phyloP scores from a whole-genome alignment of 2,329 filamentous ascomycete species.

The Fusarium robinianum region DNA sequence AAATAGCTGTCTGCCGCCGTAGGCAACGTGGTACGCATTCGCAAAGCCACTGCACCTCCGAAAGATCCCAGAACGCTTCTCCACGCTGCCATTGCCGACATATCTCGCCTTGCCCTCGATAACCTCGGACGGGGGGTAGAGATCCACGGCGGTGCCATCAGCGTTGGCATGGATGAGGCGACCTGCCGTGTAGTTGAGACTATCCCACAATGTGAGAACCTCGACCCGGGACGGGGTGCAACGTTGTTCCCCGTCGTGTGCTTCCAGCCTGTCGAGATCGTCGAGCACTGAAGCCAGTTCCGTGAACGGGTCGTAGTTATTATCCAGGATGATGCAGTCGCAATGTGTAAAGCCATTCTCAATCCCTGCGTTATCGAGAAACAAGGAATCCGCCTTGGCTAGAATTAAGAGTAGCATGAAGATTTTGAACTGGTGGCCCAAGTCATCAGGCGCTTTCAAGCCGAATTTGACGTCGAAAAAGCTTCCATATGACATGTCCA shows the following conservation, averaged over 20 bases:
- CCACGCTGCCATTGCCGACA: constrained; percentile 26
- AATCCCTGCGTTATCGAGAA: constrained; percentile 39
- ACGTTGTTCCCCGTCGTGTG: constrained; percentile 21
- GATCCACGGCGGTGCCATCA: constrained; percentile 24
- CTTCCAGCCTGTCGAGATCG: constrained; percentile 23
- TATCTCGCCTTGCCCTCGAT: constrained; percentile 20
- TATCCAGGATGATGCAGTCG: not conserved
- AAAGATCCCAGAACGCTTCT: constrained; percentile 19
- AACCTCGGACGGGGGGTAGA: constrained; percentile 25
- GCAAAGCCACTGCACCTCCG: constrained; percentile 24
- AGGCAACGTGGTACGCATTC: constrained; percentile 22
- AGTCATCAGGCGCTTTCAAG: constrained; percentile 21
- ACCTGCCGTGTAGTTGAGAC: constrained; percentile 24
- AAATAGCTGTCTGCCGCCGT: constrained; percentile 32
- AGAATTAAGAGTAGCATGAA: constrained; percentile 33
- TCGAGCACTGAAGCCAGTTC: constrained; percentile 23
- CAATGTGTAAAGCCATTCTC: constrained; percentile 3
- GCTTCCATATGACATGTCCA: constrained; percentile 31
- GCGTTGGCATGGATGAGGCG: constrained; percentile 16
- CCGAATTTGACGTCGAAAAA: constrained; percentile 25
- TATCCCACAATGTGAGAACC: constrained; percentile 27
- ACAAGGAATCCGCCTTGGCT: constrained; percentile 42
- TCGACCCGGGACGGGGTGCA: constrained; percentile 26
- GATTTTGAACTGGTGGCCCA: constrained; percentile 26
- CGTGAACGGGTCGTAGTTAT: constrained; percentile 26